These are phyloP conservation scores for Ichthyophthirius multifiliis DNA, from an alignment of 169 alveolate genomes.

Conservation along the genomic window DNA sequence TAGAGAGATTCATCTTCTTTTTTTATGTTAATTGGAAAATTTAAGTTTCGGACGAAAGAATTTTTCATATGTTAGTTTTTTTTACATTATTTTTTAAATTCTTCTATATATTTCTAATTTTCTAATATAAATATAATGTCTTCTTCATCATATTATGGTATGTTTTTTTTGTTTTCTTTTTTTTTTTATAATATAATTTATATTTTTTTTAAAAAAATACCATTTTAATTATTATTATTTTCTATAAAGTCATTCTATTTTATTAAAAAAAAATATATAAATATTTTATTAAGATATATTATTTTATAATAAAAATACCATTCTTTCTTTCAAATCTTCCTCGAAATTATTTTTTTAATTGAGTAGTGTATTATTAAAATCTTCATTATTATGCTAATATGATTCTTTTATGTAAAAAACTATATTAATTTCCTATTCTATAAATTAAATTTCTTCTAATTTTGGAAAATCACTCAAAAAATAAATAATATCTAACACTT, in stretches of 20 bases:
- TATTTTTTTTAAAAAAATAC: too few species aligned
- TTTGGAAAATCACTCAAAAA: slow-evolving; percentile 3
- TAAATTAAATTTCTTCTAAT: not conserved
- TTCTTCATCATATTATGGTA: not conserved
- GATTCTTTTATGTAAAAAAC: not conserved
- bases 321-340: slow-evolving; percentile 15
- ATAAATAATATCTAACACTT: slow-evolving; percentile 19
- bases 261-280: too few species aligned
- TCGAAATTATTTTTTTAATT: slow-evolving; percentile 8
- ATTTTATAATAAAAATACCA: not conserved
- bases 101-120: not conserved
- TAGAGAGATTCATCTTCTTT: slow-evolving; percentile 25
- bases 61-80: not conserved
- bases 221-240: not conserved
- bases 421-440: not conserved
- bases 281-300: too few species aligned
- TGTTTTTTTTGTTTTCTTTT: not conserved
- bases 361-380: not conserved
- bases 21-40: slow-evolving; percentile 10
- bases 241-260: too few species aligned
- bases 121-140: not conserved
- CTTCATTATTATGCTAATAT: slow-evolving; percentile 9
- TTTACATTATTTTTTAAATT: not conserved
- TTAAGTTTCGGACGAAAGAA: not conserved
- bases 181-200: too few species aligned